These are phyloP conservation scores for Phialophora tarda DNA, from an alignment of 2,329 filamentous ascomycete species.

Conservation along the genomic window DNA sequence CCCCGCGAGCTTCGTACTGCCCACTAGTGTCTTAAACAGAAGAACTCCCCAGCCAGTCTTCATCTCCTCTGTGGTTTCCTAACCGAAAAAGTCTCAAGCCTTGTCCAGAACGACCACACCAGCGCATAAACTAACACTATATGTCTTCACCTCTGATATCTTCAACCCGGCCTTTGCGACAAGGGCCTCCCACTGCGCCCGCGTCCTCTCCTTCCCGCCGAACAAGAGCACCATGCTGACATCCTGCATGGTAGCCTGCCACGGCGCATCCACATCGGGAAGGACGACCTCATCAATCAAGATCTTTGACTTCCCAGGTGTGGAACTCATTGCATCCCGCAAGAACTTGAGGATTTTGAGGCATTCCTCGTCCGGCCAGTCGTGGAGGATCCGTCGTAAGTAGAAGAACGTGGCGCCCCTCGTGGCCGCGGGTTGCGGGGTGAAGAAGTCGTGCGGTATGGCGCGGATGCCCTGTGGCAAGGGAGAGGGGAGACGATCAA, in stretches of 20 bases:
- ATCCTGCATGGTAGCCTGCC: constrained; percentile 45
- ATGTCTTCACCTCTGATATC: constrained; percentile 18
- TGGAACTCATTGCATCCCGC: constrained; percentile 43
- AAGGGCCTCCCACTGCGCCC: constrained; percentile 44
- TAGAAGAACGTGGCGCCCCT: constrained; percentile 43
- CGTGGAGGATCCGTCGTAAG: constrained; percentile 42
- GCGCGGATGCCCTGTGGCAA: constrained; percentile 30
- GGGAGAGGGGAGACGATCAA: constrained; percentile 41
- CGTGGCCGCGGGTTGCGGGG: background rate
- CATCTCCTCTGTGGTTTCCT: background rate
- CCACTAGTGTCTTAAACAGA: too few relatives aligned
- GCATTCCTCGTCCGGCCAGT: constrained; percentile 42
- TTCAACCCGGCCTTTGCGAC: constrained; percentile 33
- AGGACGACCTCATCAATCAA: constrained; percentile 55
- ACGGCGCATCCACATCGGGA: constrained; percentile 45
- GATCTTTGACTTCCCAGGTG: constrained; percentile 45
- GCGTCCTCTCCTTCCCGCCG: constrained; percentile 46
- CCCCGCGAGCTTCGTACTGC: too few relatives aligned
- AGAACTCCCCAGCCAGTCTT: too few relatives aligned
- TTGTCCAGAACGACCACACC: constrained; percentile 25
- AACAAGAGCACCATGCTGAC: constrained; percentile 48
- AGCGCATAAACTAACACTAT: constrained; percentile 16
- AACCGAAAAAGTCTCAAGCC: background rate
- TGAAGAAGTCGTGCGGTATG: constrained; percentile 44
- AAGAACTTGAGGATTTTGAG: constrained; percentile 46